Evolutionary conservation across 257 asterid genomes (phyloP).

Genomic region (Nicotiana noctiflora): DNA sequence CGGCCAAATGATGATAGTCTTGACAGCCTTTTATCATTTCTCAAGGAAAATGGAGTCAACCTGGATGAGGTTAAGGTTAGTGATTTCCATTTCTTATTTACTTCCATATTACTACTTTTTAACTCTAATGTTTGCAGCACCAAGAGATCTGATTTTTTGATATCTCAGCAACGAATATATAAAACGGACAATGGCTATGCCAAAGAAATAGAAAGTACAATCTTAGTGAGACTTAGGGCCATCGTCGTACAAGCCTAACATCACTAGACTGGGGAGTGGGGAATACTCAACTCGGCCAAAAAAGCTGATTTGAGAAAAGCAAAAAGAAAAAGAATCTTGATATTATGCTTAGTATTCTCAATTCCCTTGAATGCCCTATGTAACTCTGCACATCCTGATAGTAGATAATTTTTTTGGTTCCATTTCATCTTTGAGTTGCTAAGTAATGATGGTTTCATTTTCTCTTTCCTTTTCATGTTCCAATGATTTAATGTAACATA

Average conservation of each 20-base stretch:
- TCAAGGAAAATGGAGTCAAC: conserved; percentile 70
- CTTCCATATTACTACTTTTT: not conserved
- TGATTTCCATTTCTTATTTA: not conserved
- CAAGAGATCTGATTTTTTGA: not conserved
- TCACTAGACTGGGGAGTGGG: not conserved
- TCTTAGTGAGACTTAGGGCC: not conserved
- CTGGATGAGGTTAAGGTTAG: conserved; percentile 64
- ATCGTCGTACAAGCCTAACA: not conserved
- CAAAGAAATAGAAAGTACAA: not conserved
- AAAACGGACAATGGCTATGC: not conserved
- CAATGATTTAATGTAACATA: not conserved
- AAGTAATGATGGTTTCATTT: not conserved
- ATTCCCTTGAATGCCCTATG: not conserved
- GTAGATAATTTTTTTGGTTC: not conserved
- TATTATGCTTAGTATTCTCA: not conserved
- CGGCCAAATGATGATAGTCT: conserved; percentile 84
- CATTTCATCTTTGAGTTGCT: not conserved
- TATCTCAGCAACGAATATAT: not conserved
- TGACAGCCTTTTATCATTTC: conserved; percentile 48
- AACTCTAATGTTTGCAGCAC: not conserved
- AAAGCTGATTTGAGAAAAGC: not conserved
- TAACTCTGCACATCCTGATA: not conserved
- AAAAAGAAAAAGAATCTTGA: not conserved
- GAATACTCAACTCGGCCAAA: not conserved
- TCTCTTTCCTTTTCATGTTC: not conserved